phyloP scores from a whole-genome alignment of 257 asterid genomes.

The Knoxia roxburghii region DNA sequence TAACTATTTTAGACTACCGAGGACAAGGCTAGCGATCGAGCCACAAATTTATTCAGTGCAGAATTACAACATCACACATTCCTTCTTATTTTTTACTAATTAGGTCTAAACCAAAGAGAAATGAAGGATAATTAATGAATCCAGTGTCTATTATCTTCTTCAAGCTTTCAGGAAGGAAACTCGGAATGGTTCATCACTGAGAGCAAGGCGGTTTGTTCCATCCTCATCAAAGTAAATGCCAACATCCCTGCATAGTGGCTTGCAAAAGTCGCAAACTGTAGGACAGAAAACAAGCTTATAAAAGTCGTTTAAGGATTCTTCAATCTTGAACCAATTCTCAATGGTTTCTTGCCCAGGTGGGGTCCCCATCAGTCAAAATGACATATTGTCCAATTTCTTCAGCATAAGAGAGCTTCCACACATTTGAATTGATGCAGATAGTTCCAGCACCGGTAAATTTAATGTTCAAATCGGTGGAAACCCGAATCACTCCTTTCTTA shows the following conservation, averaged over 20 bases:
- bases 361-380: background rate
- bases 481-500: background rate
- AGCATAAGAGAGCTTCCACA: constrained; percentile 3
- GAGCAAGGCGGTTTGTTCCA: constrained; percentile 1
- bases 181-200: background rate
- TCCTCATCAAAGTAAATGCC: background rate
- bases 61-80: background rate
- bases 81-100: background rate
- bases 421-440: background rate
- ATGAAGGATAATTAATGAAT: too few species aligned
- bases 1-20: too few species aligned
- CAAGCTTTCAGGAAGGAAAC: background rate
- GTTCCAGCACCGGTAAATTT: background rate
- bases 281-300: constrained; percentile 9
- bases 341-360: background rate
- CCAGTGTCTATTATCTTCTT: background rate
- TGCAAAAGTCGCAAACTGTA: background rate
- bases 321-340: background rate
- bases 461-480: constrained; percentile 12
- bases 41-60: too few species aligned
- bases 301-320: background rate
- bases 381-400: background rate
- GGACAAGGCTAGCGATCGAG: too few species aligned
- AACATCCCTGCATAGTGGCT: background rate
- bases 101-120: background rate